phyloP scores from a whole-genome alignment of 2,329 filamentous ascomycete genomes.

The Fusarium sp. region DNA sequence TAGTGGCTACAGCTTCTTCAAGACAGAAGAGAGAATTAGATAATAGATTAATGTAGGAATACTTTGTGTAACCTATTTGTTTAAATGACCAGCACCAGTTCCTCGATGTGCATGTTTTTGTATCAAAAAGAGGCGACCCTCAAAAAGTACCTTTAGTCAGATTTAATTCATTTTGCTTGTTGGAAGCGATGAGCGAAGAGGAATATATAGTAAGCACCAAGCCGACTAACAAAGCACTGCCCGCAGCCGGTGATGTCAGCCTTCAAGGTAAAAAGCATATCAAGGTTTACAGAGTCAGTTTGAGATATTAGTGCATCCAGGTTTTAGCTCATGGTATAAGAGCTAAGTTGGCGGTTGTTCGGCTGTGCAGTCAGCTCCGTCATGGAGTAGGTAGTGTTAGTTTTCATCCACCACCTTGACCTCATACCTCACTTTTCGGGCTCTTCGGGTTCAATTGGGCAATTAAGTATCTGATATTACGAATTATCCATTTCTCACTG shows the following conservation, averaged over 20 bases:
- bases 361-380: not conserved
- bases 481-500: not conserved
- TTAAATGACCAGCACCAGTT: too few relatives aligned
- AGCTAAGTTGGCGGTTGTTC: not conserved
- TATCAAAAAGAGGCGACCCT: too few relatives aligned
- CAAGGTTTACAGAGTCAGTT: not conserved
- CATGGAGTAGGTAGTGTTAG: not conserved
- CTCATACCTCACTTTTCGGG: not conserved
- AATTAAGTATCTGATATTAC: not conserved
- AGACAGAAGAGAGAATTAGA: not conserved
- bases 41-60: too few relatives aligned
- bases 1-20: not conserved
- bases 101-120: too few relatives aligned
- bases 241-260: not conserved
- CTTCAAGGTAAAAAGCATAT: not conserved
- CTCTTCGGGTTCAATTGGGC: not conserved
- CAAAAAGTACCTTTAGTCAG: too few relatives aligned
- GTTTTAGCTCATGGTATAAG: not conserved
- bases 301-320: not conserved
- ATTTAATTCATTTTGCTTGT: too few relatives aligned
- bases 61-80: too few relatives aligned
- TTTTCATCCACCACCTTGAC: not conserved
- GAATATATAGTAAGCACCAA: not conserved
- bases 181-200: not conserved
- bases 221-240: not conserved